Evolutionary conservation across 1,139 yeast genomes (phyloP), one percentile per base, ranked within the genome.

Genomic region (Meyerozyma smithsonii): DNA sequence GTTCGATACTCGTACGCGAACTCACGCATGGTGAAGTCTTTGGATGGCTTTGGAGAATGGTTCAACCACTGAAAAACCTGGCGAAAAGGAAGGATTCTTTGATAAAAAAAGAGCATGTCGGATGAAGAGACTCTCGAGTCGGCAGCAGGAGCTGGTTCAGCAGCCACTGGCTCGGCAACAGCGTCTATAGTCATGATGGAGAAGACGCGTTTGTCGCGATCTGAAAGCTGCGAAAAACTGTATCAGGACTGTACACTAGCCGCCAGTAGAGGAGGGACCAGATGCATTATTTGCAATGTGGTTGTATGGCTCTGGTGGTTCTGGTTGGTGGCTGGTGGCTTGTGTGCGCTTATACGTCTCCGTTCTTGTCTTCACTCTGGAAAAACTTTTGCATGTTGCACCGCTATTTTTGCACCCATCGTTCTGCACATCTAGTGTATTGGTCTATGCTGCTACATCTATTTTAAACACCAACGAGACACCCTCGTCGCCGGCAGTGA

Each of bases 401-500:
- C n/a, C n/a, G n/a, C n/a, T n/a, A n/a, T n/a, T n/a, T n/a, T n/a
- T n/a, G n/a, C n/a, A n/a, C n/a, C n/a, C n/a, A n/a, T n/a, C n/a
- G n/a, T n/a, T n/a, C n/a, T n/a, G n/a, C n/a, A n/a, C n/a, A n/a
- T n/a, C n/a, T n/a, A n/a, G n/a, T n/a, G n/a, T n/a, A n/a, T n/a
- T n/a, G n/a, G n/a, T n/a, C n/a, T n/a, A n/a, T n/a, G n/a, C n/a
- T 12, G 30, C 30, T 14, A 26, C 15, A 10, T 17, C 34, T 30
- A 16, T 18, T 11, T 16, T 17, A 30, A 81, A 90, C 6, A 92
- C 77, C 50, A 92, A 69, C 6, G 95, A 80, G 26, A 92, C 97
- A 49, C 96, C 96, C 60, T 92, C 98, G 59, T 92, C 98, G 46
- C 97, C 97, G n/a, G 97, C 98, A 20, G 97, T 87, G 32, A 89